Evolutionary conservation across 2,329 filamentous ascomycete species (phyloP), one percentile per base, ranked within the genome.

Genomic region (Penicillium glabrum): DNA sequence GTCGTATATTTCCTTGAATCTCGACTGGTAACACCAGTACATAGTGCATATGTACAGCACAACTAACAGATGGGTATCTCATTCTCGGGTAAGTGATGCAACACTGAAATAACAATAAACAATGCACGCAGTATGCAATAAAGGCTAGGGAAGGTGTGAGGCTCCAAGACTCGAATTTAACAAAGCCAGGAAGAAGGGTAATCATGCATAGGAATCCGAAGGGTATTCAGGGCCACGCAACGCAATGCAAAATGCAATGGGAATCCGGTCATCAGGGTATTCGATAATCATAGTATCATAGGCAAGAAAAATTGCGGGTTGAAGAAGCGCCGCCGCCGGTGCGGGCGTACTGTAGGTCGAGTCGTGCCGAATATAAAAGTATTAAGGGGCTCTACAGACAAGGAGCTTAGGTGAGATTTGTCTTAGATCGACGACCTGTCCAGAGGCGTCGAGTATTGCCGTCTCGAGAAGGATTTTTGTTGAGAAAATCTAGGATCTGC

Each of bases 341-440:
- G 54, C 48, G 29, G 39, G 47, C 19, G 33, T 48, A 29, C 41
- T 37, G 33, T 16, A 16, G 49, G 45, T 6, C 31, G 31, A 14
- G 3, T 5, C 31, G 31, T 1, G 51, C 26, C 14, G 45, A 29
- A 46, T n/a, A 5, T 19, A 19, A 33, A 14, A 31, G 27, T n/a
- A 48, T 35, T 21, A 21, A n/a, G 6, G 27, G 24, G 46, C 24
- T 19, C 31, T 19, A 29, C 4, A 26, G 45, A 46, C 13, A 19
- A 45, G 13, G 23, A 27, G 7, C 24, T 29, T 27, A 50, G 27
- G 11, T 43, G 21, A 41, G 29, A 37, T 31, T 39, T 6, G 59
- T 59, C 39, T 62, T 63, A 3, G 61, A 59, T 21, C 59, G 62
- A 41, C 57, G 59, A 50, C 52, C 56, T 41, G 49, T 49, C 62